These are phyloP conservation scores for Aspergillus felis DNA, from an alignment of 2,329 filamentous ascomycete species.

Conservation along the genomic window DNA sequence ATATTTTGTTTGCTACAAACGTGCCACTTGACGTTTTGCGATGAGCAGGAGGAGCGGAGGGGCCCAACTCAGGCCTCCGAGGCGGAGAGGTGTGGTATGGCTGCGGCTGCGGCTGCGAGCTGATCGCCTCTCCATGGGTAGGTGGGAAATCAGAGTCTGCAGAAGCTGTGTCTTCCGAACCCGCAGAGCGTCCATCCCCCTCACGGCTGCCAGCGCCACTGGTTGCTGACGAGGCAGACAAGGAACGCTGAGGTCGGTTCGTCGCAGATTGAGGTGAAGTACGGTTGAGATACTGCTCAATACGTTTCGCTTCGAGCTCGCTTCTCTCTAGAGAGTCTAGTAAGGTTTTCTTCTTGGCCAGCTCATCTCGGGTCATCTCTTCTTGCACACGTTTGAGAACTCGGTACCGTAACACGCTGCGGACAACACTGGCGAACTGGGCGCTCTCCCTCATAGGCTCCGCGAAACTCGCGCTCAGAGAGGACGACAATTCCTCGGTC, in stretches of 20 bases:
- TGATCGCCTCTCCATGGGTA: conserved; percentile 69
- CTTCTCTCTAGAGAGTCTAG: conserved; percentile 89
- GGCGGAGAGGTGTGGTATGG: conserved; percentile 66
- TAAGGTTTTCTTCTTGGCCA: conserved; percentile 77
- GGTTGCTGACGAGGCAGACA: conserved; percentile 51
- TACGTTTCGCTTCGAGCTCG: conserved; percentile 85
- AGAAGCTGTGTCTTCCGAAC: conserved; percentile 74
- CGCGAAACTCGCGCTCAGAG: conserved; percentile 88
- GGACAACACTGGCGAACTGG: conserved; percentile 92
- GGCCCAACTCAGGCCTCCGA: conserved; percentile 32
- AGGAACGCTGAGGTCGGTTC: conserved; percentile 61
- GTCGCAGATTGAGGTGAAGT: conserved; percentile 47
- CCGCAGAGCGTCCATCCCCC: conserved; percentile 50
- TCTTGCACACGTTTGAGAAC: conserved; percentile 94
- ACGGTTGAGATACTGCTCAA: conserved; percentile 80
- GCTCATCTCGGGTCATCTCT: conserved; percentile 92
- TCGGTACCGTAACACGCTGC: conserved; percentile 80
- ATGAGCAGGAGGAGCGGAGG: conserved; percentile 50
- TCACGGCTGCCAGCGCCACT: conserved; percentile 40
- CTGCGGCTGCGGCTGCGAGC: conserved; percentile 64
- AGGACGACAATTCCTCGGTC: conserved; percentile 83
- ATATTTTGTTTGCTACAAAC: conserved; percentile 89
- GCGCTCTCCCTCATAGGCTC: conserved; percentile 98
- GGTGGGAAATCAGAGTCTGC: conserved; percentile 96
- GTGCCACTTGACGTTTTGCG: conserved; percentile 81